Evolutionary conservation across 2,329 filamentous ascomycete species (phyloP).

Genomic region (Penicillium capsulatum): DNA sequence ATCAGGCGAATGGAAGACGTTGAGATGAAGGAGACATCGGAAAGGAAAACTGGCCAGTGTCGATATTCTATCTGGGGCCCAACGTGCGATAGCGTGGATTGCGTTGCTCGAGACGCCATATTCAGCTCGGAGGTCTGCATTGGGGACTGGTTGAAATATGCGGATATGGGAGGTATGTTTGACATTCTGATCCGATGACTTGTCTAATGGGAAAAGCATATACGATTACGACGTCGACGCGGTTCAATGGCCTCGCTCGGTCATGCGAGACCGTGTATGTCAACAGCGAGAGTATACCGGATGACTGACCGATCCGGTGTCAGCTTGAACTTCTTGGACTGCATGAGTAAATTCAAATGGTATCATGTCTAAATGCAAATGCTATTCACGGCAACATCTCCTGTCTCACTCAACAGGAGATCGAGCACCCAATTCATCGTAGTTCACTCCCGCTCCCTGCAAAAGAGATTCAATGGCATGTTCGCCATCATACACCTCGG

Average conservation of each 20-base stretch:
- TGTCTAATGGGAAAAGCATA: slow-evolving; percentile 14
- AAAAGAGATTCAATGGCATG: slow-evolving; percentile 30
- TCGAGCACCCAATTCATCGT: slow-evolving; percentile 7
- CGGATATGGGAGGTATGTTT: slow-evolving; percentile 28
- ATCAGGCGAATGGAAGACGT: background rate
- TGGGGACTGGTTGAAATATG: slow-evolving; percentile 27
- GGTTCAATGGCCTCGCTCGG: slow-evolving; percentile 21
- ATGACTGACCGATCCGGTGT: background rate
- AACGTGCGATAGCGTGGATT: slow-evolving; percentile 28
- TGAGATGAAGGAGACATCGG: background rate
- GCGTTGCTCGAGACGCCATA: slow-evolving; percentile 13
- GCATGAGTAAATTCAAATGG: too few species aligned
- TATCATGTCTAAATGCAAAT: too few species aligned
- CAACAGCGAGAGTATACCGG: slow-evolving; percentile 20
- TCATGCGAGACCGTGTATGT: slow-evolving; percentile 16
- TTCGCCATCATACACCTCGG: slow-evolving; percentile 28
- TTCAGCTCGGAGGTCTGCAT: slow-evolving; percentile 17
- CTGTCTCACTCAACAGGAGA: too few species aligned
- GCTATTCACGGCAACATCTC: too few species aligned
- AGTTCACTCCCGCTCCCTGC: too few species aligned
- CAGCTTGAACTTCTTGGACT: too few species aligned
- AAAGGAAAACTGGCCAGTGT: background rate
- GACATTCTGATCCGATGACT: background rate
- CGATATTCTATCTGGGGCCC: slow-evolving; percentile 29
- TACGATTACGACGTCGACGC: slow-evolving; percentile 16